Evolutionary conservation across 192 early-diverging fungal genomes (phyloP), one percentile per base, ranked within the genome.

Genomic region (Umbelopsis vinacea): DNA sequence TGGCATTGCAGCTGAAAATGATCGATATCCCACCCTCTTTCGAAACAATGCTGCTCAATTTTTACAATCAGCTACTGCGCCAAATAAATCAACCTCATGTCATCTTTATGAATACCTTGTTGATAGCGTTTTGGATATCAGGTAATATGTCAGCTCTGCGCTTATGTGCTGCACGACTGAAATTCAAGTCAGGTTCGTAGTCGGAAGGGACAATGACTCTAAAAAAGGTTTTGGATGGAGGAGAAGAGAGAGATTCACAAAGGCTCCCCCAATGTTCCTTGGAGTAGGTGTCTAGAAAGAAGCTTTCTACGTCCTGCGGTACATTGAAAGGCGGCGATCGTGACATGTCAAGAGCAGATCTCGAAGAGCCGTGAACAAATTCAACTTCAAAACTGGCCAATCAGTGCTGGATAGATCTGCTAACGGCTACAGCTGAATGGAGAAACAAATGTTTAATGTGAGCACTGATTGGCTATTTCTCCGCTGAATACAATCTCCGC

Each of bases 1-100:
- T 72, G 71, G 24, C 60, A 46, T 29, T 26, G 57, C 4, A 63
- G 29, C 19, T 63, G 38, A 46, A 66, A 47, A 66, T 72, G 54
- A 23, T 47, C 33, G 17, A 29, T 45, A 45, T 43, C 7, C 55
- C 55, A 72, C n/a, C 37, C 24, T 5, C 46, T 15, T 17, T 22
- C 24, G 43, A 63, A 45, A n/a, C 71, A 72, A 38, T 66, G 40
- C 67, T 69, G 19, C 6, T 26, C 12, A 38, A 35, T 6, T 15
- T n/a, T 37, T 2, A n/a, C 4, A 63, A 37, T 37, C 5, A 63
- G 19, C 9, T 50, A 50, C 48, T 29, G 3, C 29, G 29, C 29
- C 29, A 50, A 15, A 50, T 48, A 17, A 5, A n/a, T 19, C 9
- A 50, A 50, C 15, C 17, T 43, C 6, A 43, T 54, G 1, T 26